Evolutionary conservation across 78 protist species (phyloP).

Genomic region (Diacronema lutheri): DNA sequence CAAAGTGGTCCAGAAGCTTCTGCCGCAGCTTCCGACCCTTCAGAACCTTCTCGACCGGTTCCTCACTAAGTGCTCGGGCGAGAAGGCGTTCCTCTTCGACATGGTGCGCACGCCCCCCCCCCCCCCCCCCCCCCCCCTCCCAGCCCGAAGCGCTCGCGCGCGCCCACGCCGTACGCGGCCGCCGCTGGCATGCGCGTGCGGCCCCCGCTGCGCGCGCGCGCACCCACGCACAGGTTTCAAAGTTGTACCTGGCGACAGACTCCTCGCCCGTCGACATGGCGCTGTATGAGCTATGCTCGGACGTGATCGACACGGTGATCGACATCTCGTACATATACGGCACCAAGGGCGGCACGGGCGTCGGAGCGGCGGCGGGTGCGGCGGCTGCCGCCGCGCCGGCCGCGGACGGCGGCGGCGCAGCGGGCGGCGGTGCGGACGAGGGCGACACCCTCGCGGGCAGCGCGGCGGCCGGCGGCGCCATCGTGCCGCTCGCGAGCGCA

Average conservation of each 20-base stretch:
- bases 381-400: not conserved
- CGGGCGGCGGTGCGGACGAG: conserved; percentile 25
- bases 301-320: conserved; percentile 93
- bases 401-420: not conserved
- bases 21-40: conserved; percentile 88
- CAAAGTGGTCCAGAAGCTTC: conserved; percentile 91
- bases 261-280: conserved; percentile 87
- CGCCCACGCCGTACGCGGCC: no score
- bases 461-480: conserved; percentile 62
- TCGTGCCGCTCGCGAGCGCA: conserved; percentile 74
- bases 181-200: no score
- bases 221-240: no score
- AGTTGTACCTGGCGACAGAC: conserved; percentile 95
- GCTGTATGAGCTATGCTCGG: conserved; percentile 88
- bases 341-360: not conserved
- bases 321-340: conserved; percentile 92
- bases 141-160: no score
- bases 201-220: no score
- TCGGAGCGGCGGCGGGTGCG: not conserved
- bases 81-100: conserved; percentile 93
- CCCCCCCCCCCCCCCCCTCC: no score
- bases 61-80: conserved; percentile 80
- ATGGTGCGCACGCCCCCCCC: no score
- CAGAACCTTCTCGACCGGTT: conserved; percentile 84
- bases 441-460: conserved; percentile 68